Conservation (phyloP, 164 flowering plant species). For the Akebia trifoliata region DNA sequence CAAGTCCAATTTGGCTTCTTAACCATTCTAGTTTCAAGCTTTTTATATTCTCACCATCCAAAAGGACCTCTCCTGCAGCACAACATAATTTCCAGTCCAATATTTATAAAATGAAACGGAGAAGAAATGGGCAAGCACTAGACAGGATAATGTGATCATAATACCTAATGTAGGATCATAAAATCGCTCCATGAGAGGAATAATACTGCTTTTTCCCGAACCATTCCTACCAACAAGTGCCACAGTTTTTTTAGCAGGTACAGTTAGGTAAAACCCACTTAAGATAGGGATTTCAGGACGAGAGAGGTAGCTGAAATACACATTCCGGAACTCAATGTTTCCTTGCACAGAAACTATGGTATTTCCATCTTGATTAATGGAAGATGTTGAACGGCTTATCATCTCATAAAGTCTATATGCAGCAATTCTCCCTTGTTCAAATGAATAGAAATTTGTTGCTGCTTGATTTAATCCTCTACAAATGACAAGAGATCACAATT, state of each 20-base stretch:
- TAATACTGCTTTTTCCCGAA: conserved; percentile 97
- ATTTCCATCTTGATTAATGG: conserved; percentile 66
- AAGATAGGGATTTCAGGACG: conserved; percentile 97
- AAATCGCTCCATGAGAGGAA: conserved; percentile 97
- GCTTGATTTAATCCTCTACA: conserved; percentile 94
- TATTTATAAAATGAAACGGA: too few species aligned
- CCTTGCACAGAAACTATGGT: conserved; percentile 69
- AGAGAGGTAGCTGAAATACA: conserved; percentile 91
- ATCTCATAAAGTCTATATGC: conserved; percentile 96
- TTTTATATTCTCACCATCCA: conserved; percentile 94
- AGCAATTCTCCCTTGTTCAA: conserved; percentile 98
- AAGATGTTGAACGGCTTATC: conserved; percentile 90
- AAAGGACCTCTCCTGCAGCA: conserved; percentile 88
- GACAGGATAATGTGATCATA: too few species aligned
- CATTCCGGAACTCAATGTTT: conserved; percentile 93
- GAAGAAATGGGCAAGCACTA: too few species aligned
- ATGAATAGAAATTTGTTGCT: conserved; percentile 96
- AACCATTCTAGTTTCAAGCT: conserved; percentile 87
- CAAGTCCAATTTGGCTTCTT: conserved; percentile 90
- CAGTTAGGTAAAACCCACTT: conserved; percentile 90
- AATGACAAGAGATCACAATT: conserved; percentile 10
- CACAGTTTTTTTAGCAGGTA: conserved; percentile 90
- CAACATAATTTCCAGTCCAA: too few species aligned
- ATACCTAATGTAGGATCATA: conserved; percentile 98
- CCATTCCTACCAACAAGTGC: conserved; percentile 99